Base-by-base conservation (phyloP, 805 yeast genomes). In the Spathaspora hagerdaliae region DNA sequence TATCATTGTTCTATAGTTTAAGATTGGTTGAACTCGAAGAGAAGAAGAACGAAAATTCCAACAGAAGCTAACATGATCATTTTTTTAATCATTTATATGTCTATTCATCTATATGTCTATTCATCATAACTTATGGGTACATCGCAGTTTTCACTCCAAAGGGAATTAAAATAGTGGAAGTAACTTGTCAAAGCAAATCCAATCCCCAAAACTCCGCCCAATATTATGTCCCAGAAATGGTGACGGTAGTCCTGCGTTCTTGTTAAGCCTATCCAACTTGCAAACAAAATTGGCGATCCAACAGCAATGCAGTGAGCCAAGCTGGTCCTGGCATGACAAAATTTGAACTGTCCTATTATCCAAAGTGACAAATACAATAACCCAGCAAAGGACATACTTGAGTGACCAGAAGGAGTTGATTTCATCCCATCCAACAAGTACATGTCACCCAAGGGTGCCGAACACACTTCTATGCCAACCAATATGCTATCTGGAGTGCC, bases 181-280 rank as follows among this genome's bases (percentile, higher is more conserved):
- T 83, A 83, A 26, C 78, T 66, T 74, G 79, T 74, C 62, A 65
- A 69, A 0, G 91, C 92, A 31, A 84, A 64, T 2, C 69, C 48
- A 5, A 66, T 51, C 1, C 99, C 99, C 2, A 92, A 58, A 1
- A 71, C n/a, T 27, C 85, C 72, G 2, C 99, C 99, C 12, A 84
- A 57, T 1, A 86, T 54, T 1, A 94, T 85, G 63, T 92, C 99
- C 13, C 86, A 71, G 58, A 87, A 89, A 65, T 92, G 98, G 59
- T 92, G 99, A 60, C 97, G 77, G 65, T 91, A 91, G 65, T 92
- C 99, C 56, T 86, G 85, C 0, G 96, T 87, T 55, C 99, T 77
- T 34, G 94, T 81, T 38, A 87, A 64, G 0, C 97, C 98, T 53
- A 92, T 82, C 51, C 83, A 73, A 1, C 77, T 58, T 0, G 98